Evolutionary conservation across 305 asterid species (phyloP).

Genomic region (Andrographis paniculata): DNA sequence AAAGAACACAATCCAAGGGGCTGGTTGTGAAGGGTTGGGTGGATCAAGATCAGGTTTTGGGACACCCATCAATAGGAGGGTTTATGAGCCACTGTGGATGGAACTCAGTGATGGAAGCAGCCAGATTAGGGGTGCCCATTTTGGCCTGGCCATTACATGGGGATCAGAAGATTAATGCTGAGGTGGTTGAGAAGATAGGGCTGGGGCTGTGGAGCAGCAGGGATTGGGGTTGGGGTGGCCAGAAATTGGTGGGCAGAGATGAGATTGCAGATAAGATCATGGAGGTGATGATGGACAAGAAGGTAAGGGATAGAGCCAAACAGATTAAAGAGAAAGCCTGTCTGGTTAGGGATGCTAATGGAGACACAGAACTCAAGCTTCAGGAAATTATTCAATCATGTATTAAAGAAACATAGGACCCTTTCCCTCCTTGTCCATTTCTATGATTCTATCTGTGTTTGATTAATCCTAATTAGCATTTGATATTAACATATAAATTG

Average conservation of each 20-base stretch:
- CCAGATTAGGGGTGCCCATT: conserved; percentile 41
- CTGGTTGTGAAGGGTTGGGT: conserved; percentile 35
- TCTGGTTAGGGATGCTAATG: conserved; percentile 20
- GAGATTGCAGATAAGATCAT: conserved; percentile 32
- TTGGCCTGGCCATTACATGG: conserved; percentile 62
- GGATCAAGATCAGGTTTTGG: conserved; percentile 36
- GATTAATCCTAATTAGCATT: no score
- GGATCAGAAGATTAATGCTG: conserved; percentile 46
- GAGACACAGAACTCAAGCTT: conserved; percentile 27
- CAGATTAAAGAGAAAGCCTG: conserved; percentile 29
- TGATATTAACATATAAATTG: no score
- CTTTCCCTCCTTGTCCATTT: background rate
- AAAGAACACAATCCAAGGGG: conserved; percentile 28
- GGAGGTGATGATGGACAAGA: conserved; percentile 24
- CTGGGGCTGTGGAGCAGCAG: conserved; percentile 34
- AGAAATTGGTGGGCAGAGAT: conserved; percentile 25
- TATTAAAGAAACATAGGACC: background rate
- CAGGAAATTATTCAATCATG: conserved; percentile 13
- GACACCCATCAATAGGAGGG: conserved; percentile 43
- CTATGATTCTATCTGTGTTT: background rate
- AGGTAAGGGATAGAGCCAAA: conserved; percentile 23
- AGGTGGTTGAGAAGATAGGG: conserved; percentile 39
- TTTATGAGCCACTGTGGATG: conserved; percentile 56
- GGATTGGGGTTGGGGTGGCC: conserved; percentile 47
- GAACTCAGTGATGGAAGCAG: conserved; percentile 56